Base-by-base conservation (phyloP, 192 early-diverging fungal genomes). In the Entomortierella parvispora region DNA sequence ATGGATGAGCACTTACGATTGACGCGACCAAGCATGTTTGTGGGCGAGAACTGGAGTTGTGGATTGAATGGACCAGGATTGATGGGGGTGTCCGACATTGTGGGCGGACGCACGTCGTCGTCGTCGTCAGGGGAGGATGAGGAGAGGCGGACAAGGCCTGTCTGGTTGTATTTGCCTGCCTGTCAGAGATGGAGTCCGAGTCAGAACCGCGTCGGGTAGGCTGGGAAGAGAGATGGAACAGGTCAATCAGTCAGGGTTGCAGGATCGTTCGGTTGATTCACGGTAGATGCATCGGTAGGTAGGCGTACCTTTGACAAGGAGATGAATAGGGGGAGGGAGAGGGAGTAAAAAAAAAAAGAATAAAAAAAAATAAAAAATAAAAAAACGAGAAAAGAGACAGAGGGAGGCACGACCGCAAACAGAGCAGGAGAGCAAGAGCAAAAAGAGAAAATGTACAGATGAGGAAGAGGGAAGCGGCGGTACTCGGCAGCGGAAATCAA, bases 21-120 rank as follows among this genome's bases (percentile, higher is more conserved):
- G 65, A 77, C 68, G 28, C 74, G 53, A 26, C 74, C 74, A n/a
- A 77, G 58, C 45, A 77, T 46, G 22, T 60, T 60, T 26, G 72
- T 43, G 28, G 65, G 53, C 50, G 74, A 62, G 74, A 64, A 77
- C 48, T 68, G 74, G 34, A 68, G 59, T 33, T 77, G 74, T 34
- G 74, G 65, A 55, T 77, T 68, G 66, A 77, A 68, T 43, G 68
- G 65, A 9, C 63, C 54, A 48, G 62, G 62, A 42, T 54, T 71
- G 40, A 67, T 68, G 46, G 74, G 74, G 33, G 65, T 68, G 25
- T 77, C 74, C 60, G 74, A 67, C 74, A 77, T 77, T 5, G 12
- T 31, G 53, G 6, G 15, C 17, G 8, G 43, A 18, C 42, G 22
- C 37, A 40, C 37, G 37, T 40, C 37, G 37, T 10, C 48, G 12